Evolutionary conservation across 345 rosid species (phyloP), one percentile per base, ranked within the genome.

Genomic region (Citrus australasica): DNA sequence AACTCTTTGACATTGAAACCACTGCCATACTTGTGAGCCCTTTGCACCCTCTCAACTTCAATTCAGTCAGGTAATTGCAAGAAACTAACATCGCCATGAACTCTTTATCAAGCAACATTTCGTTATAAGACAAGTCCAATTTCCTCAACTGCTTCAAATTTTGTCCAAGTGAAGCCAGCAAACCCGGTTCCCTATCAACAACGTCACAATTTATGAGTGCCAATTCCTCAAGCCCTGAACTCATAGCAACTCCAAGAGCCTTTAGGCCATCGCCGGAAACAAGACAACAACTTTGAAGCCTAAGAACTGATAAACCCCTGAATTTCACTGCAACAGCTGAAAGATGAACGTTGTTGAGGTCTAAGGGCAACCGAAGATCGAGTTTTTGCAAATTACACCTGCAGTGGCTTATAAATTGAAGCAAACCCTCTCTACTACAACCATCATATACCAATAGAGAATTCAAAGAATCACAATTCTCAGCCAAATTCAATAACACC

Each of bases 381-480:
- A 95, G 87, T 33, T 67, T 91, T 30, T 72, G 84, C 78, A 93
- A 73, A 66, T 85, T 81, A 67, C 90, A 91, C 61, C 85, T 83
- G 76, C 86, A 87, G 73, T 83, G 86, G 53, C 56, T 88, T 59
- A 95, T 84, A 80, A 93, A 95, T 21, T 87, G 89, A 80, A 84
- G 93, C 62, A 95, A 89, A 3, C 93, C 92, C 25, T 93, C 94
- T 69, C 83, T 78, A 62, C 89, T 86, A 16, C 98, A 94, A 19
- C 98, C 98, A 77, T 95, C 98, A 71, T 93, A 86, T 7, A 95
- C 82, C 84, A 93, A 69, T 1, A 95, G 87, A 80, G 98, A 93
- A 1, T 56, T 85, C 61, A 95, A 80, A 35, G 85, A 82, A 33
- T 73, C 83, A 77, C 90, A 92, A 81, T 84, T 82, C 83, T 89